Evolutionary conservation across 441 rosid species (phyloP), one percentile per base, ranked within the genome.

Genomic region (Mallotus japonicus): DNA sequence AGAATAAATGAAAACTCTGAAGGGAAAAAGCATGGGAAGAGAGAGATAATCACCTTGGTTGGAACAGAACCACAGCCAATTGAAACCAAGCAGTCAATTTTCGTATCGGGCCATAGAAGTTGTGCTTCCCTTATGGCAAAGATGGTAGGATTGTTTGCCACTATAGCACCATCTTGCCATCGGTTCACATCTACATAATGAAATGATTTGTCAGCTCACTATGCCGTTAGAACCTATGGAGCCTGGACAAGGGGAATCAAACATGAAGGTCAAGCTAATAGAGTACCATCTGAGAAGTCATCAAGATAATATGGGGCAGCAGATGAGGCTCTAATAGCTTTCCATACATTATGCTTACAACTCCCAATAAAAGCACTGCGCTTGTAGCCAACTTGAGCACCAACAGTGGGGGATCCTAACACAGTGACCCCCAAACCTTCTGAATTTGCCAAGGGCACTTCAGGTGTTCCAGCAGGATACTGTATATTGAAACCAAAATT

Each of bases 131-230:
- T 88, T 70, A 95, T 85, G 75, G 97, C 89, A 79, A 91, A 89
- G 40, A 95, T 79, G 13, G 98, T 91, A 75, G 99, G 98, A 84
- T 95, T 95, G 72, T 95, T 95, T 72, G 98, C 98, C 72, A 95
- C 96, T 80, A 95, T 91, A 69, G 98, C 99, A 80, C 99, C 99
- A 86, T 95, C 99, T 88, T 95, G 98, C 99, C 99, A 95, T 78
- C 97, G 96, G 76, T 85, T 86, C 67, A 86, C 77, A 79, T 87
- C 99, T 95, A 65, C 37, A 55, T 46, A 65, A 53, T 60, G 44
- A 51, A 62, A 56, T 40, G 15, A 56, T 54, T 4, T 34, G 50
- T 69, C 12, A 64, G 42, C 28, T 22, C 58, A 71, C 24, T 22
- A 37, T 68, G 12, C 24, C 19, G 58, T 51, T 24, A 56, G 14